phyloP scores from a whole-genome alignment of 495 filamentous ascomycete species.

The Tuber aestivum region DNA sequence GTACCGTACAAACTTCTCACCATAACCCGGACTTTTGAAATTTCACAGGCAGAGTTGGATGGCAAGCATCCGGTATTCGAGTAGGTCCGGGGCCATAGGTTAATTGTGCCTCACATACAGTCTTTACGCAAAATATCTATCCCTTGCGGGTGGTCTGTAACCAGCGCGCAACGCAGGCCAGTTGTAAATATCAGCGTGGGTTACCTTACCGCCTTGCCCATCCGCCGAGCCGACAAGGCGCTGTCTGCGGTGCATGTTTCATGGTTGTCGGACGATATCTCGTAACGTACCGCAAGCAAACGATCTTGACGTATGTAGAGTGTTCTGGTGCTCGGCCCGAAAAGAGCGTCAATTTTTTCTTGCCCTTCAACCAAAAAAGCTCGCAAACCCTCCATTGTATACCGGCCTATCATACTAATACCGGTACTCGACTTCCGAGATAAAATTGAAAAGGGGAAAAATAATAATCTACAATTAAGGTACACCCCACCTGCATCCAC shows the following conservation, averaged over 20 bases:
- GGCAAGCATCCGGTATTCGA: no score
- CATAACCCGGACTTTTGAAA: no score
- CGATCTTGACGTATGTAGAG: not conserved
- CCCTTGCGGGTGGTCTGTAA: not conserved
- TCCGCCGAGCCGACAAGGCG: not conserved
- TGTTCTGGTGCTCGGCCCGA: not conserved
- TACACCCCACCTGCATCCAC: not conserved
- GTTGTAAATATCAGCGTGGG: not conserved
- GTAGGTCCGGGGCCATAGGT: no score
- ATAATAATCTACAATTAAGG: conserved; percentile 16
- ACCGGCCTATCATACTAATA: not conserved
- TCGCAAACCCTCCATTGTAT: not conserved
- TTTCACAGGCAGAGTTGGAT: no score
- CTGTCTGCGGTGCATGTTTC: no score
- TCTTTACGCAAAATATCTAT: not conserved
- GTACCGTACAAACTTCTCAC: no score
- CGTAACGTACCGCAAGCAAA: not conserved
- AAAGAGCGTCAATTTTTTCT: not conserved
- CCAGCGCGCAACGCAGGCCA: not conserved
- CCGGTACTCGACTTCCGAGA: not conserved
- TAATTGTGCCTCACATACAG: no score
- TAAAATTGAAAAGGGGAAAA: not conserved
- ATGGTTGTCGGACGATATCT: not conserved
- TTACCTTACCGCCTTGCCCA: not conserved
- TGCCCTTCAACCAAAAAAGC: not conserved